Percentiles rank a stretch among this genome's conserved stretches.
Conservation (phyloP, 1,284 basidiomycete genomes). For the Cryptococcus jaspeensis region DNA sequence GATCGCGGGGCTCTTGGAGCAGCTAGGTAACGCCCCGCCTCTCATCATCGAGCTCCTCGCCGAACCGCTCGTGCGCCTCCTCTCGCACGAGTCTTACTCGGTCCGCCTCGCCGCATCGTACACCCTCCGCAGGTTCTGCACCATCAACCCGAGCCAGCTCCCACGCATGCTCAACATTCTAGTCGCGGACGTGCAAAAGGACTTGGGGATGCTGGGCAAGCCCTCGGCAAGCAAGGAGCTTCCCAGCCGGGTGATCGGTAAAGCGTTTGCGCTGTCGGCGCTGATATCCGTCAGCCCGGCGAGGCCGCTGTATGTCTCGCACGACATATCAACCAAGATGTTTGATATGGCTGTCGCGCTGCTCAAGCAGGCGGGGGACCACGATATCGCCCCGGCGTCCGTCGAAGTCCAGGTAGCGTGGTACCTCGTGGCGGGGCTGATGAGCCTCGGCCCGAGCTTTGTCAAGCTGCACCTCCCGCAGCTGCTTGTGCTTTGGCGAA, state of each 20-base stretch:
- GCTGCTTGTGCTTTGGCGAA: conserved; percentile 91
- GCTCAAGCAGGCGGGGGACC: conserved; percentile 85
- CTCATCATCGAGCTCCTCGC: conserved; percentile 84
- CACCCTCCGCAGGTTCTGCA: conserved; percentile 85
- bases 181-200: conserved; percentile 73
- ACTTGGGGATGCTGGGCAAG: conserved; percentile 56
- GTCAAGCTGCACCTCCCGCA: conserved; percentile 89
- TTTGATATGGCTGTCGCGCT: conserved; percentile 88
- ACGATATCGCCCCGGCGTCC: conserved; percentile 76
- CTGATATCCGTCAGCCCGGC: conserved; percentile 82
- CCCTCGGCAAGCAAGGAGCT: conserved; percentile 73
- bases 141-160: conserved; percentile 78
- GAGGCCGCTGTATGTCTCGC: conserved; percentile 89
- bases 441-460: conserved; percentile 91
- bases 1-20: conserved; percentile 77
- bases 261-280: conserved; percentile 82
- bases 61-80: conserved; percentile 79
- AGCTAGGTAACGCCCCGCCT: conserved; percentile 87
- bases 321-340: conserved; percentile 86
- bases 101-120: conserved; percentile 83
- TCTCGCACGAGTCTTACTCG: conserved; percentile 82
- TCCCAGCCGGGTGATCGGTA: conserved; percentile 72
- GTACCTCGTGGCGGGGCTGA: conserved; percentile 85
- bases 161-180: conserved; percentile 79
- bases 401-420: conserved; percentile 93